These are phyloP conservation scores for Aspergillus pseudotamarii DNA, from an alignment of 2,329 filamentous ascomycete species.

Conservation along the genomic window DNA sequence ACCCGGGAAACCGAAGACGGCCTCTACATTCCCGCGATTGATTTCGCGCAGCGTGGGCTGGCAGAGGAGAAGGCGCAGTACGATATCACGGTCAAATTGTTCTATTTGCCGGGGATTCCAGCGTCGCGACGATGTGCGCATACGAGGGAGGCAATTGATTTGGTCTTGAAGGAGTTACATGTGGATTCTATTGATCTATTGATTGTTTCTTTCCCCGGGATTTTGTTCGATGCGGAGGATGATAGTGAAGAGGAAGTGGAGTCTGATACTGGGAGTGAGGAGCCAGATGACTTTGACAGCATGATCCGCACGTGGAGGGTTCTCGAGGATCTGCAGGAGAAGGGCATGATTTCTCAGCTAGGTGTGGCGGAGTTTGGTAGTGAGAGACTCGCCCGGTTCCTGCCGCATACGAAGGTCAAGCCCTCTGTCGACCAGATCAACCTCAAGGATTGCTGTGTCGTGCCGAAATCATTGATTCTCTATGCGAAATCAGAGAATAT, in stretches of 20 bases:
- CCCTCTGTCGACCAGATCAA: conserved; percentile 96
- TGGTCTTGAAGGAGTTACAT: conserved; percentile 79
- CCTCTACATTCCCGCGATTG: conserved; percentile 77
- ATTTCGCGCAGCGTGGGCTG: conserved; percentile 71
- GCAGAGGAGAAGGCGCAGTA: conserved; percentile 82
- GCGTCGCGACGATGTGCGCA: conserved; percentile 67
- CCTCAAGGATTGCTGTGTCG: conserved; percentile 90
- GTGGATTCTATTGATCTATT: conserved; percentile 79
- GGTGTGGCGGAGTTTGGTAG: conserved; percentile 91
- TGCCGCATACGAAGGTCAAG: conserved; percentile 69
- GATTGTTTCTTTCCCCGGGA: conserved; percentile 88
- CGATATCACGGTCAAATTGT: conserved; percentile 93
- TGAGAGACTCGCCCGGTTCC: conserved; percentile 76
- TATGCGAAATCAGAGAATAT: conserved; percentile 83
- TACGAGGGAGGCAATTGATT: conserved; percentile 73
- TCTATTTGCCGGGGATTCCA: conserved; percentile 78
- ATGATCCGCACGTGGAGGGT: conserved; percentile 69
- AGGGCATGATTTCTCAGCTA: conserved; percentile 72
- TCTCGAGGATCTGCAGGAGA: conserved; percentile 71
- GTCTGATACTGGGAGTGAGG: conserved; percentile 41
- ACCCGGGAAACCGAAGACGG: conserved; percentile 63
- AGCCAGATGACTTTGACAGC: conserved; percentile 58
- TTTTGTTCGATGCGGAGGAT: conserved; percentile 91
- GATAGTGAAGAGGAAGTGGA: conserved; percentile 72
- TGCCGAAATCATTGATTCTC: conserved; percentile 81